Percentiles rank a stretch among this genome's conserved stretches.
phyloP scores from a whole-genome alignment of 345 rosid genomes.

The Pistacia vera region DNA sequence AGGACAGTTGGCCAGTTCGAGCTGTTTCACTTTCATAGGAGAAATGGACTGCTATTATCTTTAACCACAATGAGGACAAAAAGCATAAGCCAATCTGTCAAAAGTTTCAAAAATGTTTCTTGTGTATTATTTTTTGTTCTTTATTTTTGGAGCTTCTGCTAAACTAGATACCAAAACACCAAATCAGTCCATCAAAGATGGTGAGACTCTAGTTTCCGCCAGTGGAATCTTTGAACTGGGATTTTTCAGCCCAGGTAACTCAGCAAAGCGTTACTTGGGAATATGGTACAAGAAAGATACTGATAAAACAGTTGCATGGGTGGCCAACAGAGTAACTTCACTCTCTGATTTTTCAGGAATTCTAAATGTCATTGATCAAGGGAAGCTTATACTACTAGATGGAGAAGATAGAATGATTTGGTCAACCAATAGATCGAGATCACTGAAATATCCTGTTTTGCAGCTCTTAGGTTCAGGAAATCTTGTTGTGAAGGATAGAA shows the following conservation, averaged over 20 bases:
- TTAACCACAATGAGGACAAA: background rate
- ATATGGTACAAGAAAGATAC: conserved; percentile 44
- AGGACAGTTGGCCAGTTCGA: background rate
- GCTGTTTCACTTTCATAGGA: background rate
- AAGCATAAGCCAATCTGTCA: background rate
- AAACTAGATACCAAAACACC: conserved; percentile 11
- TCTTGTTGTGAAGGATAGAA: conserved; percentile 39
- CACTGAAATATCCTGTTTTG: conserved; percentile 24
- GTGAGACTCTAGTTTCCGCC: conserved; percentile 23
- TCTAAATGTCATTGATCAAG: conserved; percentile 10
- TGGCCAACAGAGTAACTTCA: conserved; percentile 27
- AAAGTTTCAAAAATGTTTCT: background rate
- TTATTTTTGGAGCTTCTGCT: background rate
- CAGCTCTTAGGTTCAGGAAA: conserved; percentile 53
- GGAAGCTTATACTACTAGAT: conserved; percentile 4
- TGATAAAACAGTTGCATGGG: conserved; percentile 37
- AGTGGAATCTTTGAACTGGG: conserved; percentile 39
- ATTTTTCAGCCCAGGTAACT: conserved; percentile 31
- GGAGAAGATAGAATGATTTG: conserved; percentile 18
- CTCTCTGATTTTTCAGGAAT: conserved; percentile 19
- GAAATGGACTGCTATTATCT: background rate
- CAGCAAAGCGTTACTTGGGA: conserved; percentile 40
- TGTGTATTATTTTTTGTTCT: conserved; percentile 1
- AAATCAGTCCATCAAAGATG: conserved; percentile 20
- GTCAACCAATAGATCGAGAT: conserved; percentile 30